These are phyloP conservation scores for Crassisporium funariophilum DNA, from an alignment of 768 basidiomycete genomes.

Conservation along the genomic window DNA sequence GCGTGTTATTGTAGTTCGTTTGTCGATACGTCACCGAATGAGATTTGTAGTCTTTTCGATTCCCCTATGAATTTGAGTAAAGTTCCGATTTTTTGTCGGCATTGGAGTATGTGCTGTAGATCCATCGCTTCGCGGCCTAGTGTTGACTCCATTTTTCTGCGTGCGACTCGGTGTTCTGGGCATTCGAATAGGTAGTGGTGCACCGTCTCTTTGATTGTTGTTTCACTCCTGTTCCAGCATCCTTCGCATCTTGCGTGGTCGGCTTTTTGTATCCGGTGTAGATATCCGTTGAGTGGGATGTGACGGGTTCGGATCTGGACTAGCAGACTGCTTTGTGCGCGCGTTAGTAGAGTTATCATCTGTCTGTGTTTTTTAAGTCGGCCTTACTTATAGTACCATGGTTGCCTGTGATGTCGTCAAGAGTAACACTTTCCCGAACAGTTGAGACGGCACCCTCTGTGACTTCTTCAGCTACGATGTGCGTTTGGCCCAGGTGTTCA, in stretches of 20 bases:
- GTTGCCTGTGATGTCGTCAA: slow-evolving; percentile 7
- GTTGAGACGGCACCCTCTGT: neutral
- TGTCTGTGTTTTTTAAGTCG: no score
- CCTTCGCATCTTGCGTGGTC: neutral
- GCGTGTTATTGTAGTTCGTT: no score
- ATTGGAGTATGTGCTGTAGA: no score
- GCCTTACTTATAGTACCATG: no score
- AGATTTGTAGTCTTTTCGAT: no score
- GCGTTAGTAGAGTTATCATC: neutral
- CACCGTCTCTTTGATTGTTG: neutral
- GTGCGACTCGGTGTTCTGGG: slow-evolving; percentile 4
- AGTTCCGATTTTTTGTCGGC: no score
- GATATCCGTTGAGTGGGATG: slow-evolving; percentile 3
- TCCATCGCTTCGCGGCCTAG: no score
- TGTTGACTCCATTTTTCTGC: no score
- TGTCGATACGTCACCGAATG: no score
- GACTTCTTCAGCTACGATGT: slow-evolving; percentile 10
- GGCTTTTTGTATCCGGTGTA: neutral
- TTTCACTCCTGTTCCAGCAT: neutral
- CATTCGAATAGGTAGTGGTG: slow-evolving; percentile 1
- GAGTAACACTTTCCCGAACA: no score
- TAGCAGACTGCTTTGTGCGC: no score
- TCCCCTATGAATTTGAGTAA: no score
- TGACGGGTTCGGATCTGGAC: slow-evolving; percentile 3
- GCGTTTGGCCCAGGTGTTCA: slow-evolving; percentile 10